phyloP scores from a whole-genome alignment of 192 early-diverging fungal species.

The Linderina pennispora region DNA sequence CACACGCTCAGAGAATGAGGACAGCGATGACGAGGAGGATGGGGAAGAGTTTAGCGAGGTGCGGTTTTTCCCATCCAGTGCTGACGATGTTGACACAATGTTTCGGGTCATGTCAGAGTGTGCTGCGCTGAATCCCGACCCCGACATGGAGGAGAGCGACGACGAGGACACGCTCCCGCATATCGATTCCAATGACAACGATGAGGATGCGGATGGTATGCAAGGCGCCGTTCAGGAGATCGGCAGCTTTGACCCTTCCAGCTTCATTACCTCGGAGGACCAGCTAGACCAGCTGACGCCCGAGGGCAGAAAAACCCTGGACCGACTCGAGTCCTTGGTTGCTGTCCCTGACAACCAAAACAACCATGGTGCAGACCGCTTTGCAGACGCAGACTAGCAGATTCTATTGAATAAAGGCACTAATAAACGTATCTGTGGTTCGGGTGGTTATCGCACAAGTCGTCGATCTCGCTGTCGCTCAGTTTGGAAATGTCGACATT shows the following conservation, averaged over 20 bases:
- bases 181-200: background rate
- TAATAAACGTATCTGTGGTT: background rate
- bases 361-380: background rate
- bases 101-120: constrained; percentile 34
- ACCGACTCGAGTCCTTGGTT: constrained; percentile 26
- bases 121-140: constrained; percentile 23
- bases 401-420: background rate
- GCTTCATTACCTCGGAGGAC: constrained; percentile 23
- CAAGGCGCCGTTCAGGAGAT: constrained; percentile 5
- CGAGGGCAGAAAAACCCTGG: constrained; percentile 16
- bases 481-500: background rate
- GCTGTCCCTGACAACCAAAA: background rate
- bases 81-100: constrained; percentile 16
- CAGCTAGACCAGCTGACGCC: constrained; percentile 24
- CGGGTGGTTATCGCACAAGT: background rate
- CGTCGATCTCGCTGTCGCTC: background rate
- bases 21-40: constrained; percentile 1
- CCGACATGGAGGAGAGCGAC: background rate
- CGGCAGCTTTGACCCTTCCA: constrained; percentile 13
- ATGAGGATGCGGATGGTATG: background rate
- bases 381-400: constrained; percentile 12
- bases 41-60: constrained; percentile 28
- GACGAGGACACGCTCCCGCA: background rate
- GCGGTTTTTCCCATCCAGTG: constrained; percentile 5
- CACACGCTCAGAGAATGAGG: background rate